Evolutionary conservation across 2,329 filamentous ascomycete species (phyloP), one percentile per base, ranked within the genome.

Genomic region (Beauveria australis): DNA sequence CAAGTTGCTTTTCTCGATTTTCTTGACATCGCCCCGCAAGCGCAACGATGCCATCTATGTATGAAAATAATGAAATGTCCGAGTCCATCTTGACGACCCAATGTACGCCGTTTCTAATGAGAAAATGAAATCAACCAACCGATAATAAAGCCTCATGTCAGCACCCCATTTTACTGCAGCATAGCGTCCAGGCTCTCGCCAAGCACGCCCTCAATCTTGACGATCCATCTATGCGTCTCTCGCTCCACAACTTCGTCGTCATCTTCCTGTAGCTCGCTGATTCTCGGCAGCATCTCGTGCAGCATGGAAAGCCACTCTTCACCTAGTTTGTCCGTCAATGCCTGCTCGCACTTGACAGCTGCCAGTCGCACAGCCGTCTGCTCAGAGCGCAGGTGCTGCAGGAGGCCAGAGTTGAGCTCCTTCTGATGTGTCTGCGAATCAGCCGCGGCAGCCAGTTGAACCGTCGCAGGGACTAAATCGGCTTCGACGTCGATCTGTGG

Each of bases 261-360:
- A 72, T 99, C 94, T 71, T 99, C 94, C 76, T 96, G 89, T 69
- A 96, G 74, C 77, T 99, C 94, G 69, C 91, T 95, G 67, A 99
- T 96, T 65, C 93, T 91, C 22, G 95, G 93, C 72, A 99, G 76
- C 89, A 97, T 97, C 81, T 99, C 94, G 0, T 93, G 91, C 70
- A 97, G 74, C 78, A 95, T 83, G 1, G 87, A 84, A 62, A 99
- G 76, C 94, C 94, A 99, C 71, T 99, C 94, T 72, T 97, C 92
- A 62, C 92, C 92, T 28, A 97, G 76, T 53, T 84, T 80, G 66
- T 89, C 85, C 14, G 92, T 95, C 64, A 97, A 78, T 16, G 82
- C 83, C 70, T 92, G 88, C 76, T 97, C 85, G 66, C 88, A 88
- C 74, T 87, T 87, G 41, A 99, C 87, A 0, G 91, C 91, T 1